These are phyloP conservation scores for Pseudotsuga menziesii DNA, from an alignment of 75 land plant species.

Conservation along the genomic window DNA sequence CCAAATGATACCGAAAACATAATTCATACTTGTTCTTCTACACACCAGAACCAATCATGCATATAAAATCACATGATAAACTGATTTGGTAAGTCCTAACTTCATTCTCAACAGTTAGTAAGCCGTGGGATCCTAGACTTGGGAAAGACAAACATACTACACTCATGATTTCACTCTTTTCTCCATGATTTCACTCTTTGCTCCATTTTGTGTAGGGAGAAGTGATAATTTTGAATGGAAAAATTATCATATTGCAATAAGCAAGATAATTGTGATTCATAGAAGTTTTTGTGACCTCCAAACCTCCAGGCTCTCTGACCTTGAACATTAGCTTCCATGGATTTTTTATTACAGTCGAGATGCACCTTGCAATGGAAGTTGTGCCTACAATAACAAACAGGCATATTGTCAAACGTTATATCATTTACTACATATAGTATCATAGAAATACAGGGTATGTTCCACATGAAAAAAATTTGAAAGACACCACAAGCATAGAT, in stretches of 20 bases:
- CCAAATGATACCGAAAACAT: too few relatives aligned
- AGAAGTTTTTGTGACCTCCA: background rate
- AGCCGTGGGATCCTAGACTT: too few relatives aligned
- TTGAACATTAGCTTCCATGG: background rate
- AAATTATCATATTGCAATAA: background rate
- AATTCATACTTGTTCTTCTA: too few relatives aligned
- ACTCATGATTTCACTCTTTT: too few relatives aligned
- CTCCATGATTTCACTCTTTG: too few relatives aligned
- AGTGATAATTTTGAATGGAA: too few relatives aligned
- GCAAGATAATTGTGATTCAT: background rate
- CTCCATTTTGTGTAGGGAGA: too few relatives aligned
- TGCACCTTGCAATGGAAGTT: slow-evolving; percentile 1
- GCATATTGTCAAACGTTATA: background rate
- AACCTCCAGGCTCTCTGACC: background rate
- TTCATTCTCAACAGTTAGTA: too few relatives aligned
- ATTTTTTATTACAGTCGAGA: background rate
- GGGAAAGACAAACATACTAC: too few relatives aligned
- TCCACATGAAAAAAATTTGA: background rate
- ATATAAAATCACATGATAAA: too few relatives aligned
- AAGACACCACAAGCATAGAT: background rate
- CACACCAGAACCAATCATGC: too few relatives aligned
- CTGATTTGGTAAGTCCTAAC: too few relatives aligned
- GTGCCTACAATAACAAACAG: background rate
- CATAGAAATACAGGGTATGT: background rate
- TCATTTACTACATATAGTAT: background rate